Conservation (phyloP, 73 alveolate species). For the Stentor roeselii region DNA sequence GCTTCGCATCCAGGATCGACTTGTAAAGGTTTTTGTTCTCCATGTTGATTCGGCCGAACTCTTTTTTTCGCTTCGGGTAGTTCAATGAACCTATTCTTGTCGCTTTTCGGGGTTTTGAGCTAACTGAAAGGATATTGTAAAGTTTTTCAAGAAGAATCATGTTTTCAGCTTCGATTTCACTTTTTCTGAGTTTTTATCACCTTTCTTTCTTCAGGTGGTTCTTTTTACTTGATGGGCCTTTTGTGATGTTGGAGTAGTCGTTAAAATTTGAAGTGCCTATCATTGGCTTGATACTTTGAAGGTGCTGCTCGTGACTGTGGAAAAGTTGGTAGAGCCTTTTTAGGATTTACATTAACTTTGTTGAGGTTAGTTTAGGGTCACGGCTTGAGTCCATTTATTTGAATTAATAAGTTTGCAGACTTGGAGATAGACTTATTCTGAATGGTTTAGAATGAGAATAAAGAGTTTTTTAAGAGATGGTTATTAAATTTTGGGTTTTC, state of each 20-base stretch:
- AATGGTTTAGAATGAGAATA: too few relatives aligned
- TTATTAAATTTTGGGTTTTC: too few relatives aligned
- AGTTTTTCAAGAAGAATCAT: not conserved
- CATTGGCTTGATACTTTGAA: not conserved
- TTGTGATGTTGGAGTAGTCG: not conserved
- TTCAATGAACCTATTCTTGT: not conserved
- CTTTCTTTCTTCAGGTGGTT: not conserved
- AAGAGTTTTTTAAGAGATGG: too few relatives aligned
- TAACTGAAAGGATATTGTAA: not conserved
- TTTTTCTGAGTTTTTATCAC: not conserved
- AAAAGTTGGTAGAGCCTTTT: not conserved
- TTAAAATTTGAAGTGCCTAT: not conserved
- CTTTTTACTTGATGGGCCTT: not conserved
- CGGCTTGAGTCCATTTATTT: not conserved
- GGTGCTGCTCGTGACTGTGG: not conserved
- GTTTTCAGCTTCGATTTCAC: not conserved
- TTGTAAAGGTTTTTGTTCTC: not conserved
- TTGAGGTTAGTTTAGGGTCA: not conserved
- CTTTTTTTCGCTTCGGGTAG: not conserved
- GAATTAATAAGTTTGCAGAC: too few relatives aligned
- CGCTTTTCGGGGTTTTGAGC: not conserved
- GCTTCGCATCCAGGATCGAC: not conserved
- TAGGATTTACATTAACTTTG: not conserved
- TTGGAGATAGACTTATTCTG: too few relatives aligned
- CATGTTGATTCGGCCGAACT: not conserved